Base-by-base conservation (phyloP, 306 rosid species). In the Abrus precatorius region DNA sequence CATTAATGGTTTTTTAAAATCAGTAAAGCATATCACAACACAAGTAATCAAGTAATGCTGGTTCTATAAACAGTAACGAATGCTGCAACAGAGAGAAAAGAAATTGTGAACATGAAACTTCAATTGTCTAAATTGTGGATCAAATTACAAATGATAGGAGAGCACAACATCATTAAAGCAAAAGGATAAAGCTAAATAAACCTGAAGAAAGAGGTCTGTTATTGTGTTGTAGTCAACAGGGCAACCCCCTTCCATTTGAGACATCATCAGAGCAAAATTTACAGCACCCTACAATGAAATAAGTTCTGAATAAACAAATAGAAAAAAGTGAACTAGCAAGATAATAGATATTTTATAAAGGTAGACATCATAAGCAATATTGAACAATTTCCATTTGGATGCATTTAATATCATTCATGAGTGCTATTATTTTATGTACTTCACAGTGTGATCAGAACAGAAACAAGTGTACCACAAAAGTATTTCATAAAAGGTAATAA, bases 241-340 rank as follows among this genome's bases (percentile, higher is more conserved):
- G 76, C 94, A 92, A 69, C 97, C 97, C 74, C 94, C 94, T 77
- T 92, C 97, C 97, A 92, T 92, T 92, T 92, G 94, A 48, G 97
- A 88, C 97, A 92, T 92, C 97, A 92, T 92, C 56, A 92, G 82
- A 49, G 97, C 97, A 82, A 92, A 92, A 85, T 92, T 92, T 76
- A 92, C 94, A 56, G 97, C 97, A 84, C 92, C 94, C 97, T 92
- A 76, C 41, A 79, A n/a, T 50, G 61, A 81, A 85, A 50, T 74
- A 43, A 8, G 63, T 13, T 80, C 9, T 48, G 28, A 72, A 40
- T 63, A 62, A 38, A 52, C 34, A 11, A 48, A 50, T 6, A 40
- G 38, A 7, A 52, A 48, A 47, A 5, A 38, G 10, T 71, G 49
- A 34, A 70, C 5, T 13, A 70, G 34, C 62, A 47, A 64, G 40